Conservation (phyloP, 306 rosid species). For the apple (Malus domestica) region ASM211411v1 NC_041795.1:24059501-24060000, state of each 20-base stretch:
- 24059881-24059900: constrained; percentile 15
- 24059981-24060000: background rate
- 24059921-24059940: constrained; percentile 10
- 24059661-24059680: background rate
- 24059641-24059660: constrained; percentile 5
- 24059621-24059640: background rate
- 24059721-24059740: constrained; percentile 20
- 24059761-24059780: constrained; percentile 15
- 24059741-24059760: constrained; percentile 13
- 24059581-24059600: constrained; percentile 11
- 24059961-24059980: constrained; percentile 7
- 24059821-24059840: constrained; percentile 15
- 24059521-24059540: constrained; percentile 2
- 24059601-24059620: constrained; percentile 4
- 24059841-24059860: background rate
- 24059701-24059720: background rate
- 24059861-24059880: background rate
- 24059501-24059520: constrained; percentile 9
- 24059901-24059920: constrained; percentile 13
- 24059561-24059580: background rate
- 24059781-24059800: constrained; percentile 12
- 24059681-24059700: background rate
- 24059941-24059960: constrained; percentile 12
- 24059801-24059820: constrained; percentile 26
- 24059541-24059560: background rate